phyloP scores from a whole-genome alignment of 768 basidiomycete genomes.

The Glaciozyma martinii region DNA sequence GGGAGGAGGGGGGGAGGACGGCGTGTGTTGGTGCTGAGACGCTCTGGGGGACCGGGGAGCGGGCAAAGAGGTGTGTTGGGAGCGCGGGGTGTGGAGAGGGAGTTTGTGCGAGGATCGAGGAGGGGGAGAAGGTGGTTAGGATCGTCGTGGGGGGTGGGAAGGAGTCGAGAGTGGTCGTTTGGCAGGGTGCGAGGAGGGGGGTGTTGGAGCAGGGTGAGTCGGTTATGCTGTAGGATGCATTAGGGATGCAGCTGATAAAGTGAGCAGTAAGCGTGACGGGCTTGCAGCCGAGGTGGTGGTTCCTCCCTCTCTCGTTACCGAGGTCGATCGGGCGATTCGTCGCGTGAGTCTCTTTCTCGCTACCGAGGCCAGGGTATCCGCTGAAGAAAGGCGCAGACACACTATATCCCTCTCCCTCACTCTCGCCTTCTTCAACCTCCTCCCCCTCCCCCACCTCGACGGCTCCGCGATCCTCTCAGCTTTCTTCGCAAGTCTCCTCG shows the following conservation, averaged over 20 bases:
- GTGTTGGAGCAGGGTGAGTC: conserved; percentile 48
- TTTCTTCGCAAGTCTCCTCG: neutral
- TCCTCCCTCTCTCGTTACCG: no score
- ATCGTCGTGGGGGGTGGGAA: conserved; percentile 47
- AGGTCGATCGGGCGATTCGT: no score
- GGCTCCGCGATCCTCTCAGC: conserved; percentile 16
- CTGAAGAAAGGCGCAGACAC: neutral
- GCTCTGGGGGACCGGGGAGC: neutral
- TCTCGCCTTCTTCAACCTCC: conserved; percentile 21
- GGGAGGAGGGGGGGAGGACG: no score
- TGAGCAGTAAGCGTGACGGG: no score
- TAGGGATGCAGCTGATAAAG: no score
- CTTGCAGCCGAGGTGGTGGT: no score
- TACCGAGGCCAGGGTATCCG: no score
- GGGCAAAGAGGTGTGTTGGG: conserved; percentile 9
- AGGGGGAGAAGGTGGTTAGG: conserved; percentile 66
- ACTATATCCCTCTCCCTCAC: conserved; percentile 8
- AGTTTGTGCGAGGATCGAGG: conserved; percentile 44
- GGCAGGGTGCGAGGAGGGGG: conserved; percentile 49
- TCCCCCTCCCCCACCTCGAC: conserved; percentile 22
- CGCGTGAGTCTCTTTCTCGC: no score
- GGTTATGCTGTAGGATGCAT: no score
- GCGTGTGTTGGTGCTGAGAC: no score
- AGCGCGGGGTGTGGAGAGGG: neutral
- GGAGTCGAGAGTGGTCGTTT: conserved; percentile 56